Percentiles rank a stretch among this genome's conserved stretches.
Evolutionary conservation across 345 rosid species (phyloP).

Genomic region (Citrus sp.): DNA sequence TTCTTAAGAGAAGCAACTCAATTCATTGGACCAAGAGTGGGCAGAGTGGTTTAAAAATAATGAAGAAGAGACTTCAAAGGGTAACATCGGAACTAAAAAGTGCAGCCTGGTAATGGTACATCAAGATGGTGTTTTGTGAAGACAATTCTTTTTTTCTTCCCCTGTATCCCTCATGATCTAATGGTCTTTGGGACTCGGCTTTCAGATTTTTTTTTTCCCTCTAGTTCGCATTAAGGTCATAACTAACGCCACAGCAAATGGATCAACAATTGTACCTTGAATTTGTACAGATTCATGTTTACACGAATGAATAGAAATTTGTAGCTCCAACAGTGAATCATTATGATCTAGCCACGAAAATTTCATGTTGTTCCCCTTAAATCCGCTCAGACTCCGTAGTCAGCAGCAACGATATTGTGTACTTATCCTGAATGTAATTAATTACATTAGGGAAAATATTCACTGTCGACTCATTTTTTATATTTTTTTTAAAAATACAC

Average conservation of each 20-base stretch:
- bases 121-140: background rate
- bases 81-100: conserved; percentile 76
- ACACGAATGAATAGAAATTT: background rate
- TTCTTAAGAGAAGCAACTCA: conserved; percentile 68
- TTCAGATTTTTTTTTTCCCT: too few relatives aligned
- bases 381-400: too few relatives aligned
- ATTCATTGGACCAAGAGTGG: conserved; percentile 60
- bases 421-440: background rate
- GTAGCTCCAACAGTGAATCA: background rate
- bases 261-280: background rate
- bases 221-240: background rate
- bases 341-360: background rate
- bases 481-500: too few relatives aligned
- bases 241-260: background rate
- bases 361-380: background rate
- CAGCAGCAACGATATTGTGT: background rate
- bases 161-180: background rate
- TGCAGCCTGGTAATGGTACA: conserved; percentile 43
- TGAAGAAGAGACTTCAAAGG: conserved; percentile 76
- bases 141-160: background rate
- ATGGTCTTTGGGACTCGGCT: background rate
- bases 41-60: conserved; percentile 55
- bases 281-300: background rate
- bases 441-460: too few relatives aligned
- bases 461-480: too few relatives aligned